phyloP scores from a whole-genome alignment of 2,329 filamentous ascomycete species.

The Colletotrichum lini region DNA sequence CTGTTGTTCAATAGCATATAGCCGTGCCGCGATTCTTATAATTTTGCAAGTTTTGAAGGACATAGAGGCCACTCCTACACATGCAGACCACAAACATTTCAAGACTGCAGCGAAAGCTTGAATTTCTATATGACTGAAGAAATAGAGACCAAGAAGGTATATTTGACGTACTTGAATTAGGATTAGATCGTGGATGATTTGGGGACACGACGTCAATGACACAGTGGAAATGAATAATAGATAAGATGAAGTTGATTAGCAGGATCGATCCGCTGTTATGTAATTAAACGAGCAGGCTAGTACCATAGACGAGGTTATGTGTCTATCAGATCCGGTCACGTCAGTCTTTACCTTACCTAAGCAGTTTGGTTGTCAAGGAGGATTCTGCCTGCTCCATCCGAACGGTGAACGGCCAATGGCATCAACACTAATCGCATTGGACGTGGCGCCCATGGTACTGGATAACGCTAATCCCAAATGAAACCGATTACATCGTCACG shows the following conservation, averaged over 20 bases:
- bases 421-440: constrained; percentile 29
- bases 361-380: background rate
- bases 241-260: background rate
- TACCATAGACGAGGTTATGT: background rate
- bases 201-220: background rate
- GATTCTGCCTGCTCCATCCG: constrained; percentile 22
- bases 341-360: constrained; percentile 30
- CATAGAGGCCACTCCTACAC: background rate
- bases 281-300: fast-evolving
- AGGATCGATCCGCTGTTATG: background rate
- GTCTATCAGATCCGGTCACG: background rate
- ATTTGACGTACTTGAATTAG: background rate
- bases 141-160: too few relatives aligned
- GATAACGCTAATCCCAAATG: constrained; percentile 42
- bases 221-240: background rate
- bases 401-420: constrained; percentile 29
- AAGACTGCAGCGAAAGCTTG: background rate
- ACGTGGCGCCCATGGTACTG: constrained; percentile 32
- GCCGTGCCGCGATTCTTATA: too few relatives aligned
- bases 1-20: background rate
- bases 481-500: constrained; percentile 41
- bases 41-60: background rate
- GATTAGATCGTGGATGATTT: background rate
- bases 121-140: background rate
- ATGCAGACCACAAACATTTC: background rate